Conservation (phyloP, 139 green algal genomes). For the Dunaliella primolecta region DNA sequence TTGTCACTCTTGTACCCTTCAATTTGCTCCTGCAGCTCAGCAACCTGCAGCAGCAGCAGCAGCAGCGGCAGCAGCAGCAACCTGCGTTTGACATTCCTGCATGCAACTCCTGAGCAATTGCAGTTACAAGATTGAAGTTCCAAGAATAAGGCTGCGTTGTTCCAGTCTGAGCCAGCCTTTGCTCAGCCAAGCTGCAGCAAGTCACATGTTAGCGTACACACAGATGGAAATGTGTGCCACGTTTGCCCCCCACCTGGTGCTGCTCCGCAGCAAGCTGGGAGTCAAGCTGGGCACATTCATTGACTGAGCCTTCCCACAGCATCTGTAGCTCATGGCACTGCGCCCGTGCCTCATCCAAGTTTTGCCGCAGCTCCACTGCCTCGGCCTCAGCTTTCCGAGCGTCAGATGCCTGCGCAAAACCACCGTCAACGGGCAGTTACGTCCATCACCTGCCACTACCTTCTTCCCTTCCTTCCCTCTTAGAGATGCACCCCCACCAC, state of each 20-base stretch:
- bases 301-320: neutral
- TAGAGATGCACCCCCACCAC: too few species aligned
- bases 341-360: neutral
- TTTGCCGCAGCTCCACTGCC: neutral
- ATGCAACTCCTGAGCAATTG: too few species aligned
- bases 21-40: neutral
- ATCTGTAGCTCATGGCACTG: neutral
- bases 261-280: neutral
- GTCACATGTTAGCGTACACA: too few species aligned
- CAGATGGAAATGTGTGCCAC: too few species aligned
- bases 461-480: too few species aligned
- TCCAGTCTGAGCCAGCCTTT: too few species aligned
- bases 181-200: too few species aligned
- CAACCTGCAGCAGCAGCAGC: neutral
- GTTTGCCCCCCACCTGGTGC: neutral
- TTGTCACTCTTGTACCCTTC: neutral
- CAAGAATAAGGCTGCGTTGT: too few species aligned
- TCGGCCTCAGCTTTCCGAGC: neutral
- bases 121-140: too few species aligned
- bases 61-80: too few species aligned
- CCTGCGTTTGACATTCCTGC: too few species aligned
- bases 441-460: too few species aligned
- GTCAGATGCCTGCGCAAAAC: neutral
- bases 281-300: neutral
- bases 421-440: neutral